Percentiles rank a stretch among this genome's conserved stretches.
Evolutionary conservation across 306 rosid genomes (phyloP).

Genomic region (Aeschynomene evenia): DNA sequence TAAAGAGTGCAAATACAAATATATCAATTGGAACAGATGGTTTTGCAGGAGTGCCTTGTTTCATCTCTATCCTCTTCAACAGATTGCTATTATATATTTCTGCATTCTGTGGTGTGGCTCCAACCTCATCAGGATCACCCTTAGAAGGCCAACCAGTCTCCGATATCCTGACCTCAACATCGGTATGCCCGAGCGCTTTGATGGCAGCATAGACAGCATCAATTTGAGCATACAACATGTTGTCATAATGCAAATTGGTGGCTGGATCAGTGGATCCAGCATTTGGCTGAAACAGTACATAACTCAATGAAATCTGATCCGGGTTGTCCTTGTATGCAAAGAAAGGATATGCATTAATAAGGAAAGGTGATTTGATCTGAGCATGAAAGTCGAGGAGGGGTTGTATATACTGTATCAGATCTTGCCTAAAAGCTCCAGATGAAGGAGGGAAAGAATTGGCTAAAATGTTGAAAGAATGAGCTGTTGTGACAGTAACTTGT

Average conservation of each 20-base stretch:
- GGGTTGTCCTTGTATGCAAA: conserved; percentile 79
- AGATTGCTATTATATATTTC: conserved; percentile 70
- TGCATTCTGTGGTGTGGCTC: conserved; percentile 78
- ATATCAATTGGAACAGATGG: conserved; percentile 74
- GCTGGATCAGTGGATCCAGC: conserved; percentile 56
- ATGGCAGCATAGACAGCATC: conserved; percentile 94
- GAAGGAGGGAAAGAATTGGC: conserved; percentile 74
- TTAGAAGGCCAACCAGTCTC: conserved; percentile 97
- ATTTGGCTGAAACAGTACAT: conserved; percentile 80
- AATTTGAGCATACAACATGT: conserved; percentile 90
- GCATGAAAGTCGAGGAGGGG: conserved; percentile 69
- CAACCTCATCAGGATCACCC: conserved; percentile 72
- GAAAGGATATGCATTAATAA: conserved; percentile 79
- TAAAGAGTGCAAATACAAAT: conserved; percentile 86
- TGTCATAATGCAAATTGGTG: conserved; percentile 79
- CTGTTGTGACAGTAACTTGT: conserved; percentile 67
- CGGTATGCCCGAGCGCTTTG: conserved; percentile 66
- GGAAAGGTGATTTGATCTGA: conserved; percentile 66
- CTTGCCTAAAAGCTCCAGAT: conserved; percentile 55
- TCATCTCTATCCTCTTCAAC: conserved; percentile 52
- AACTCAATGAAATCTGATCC: conserved; percentile 48
- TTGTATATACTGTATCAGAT: conserved; percentile 52
- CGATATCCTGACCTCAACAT: conserved; percentile 68
- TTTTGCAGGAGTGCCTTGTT: conserved; percentile 76
- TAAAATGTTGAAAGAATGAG: conserved; percentile 70